A percentile compares a stretch with the other conserved stretches of the same genome.
phyloP scores from a whole-genome alignment of 129 eudicot genomes.

The Escallonia rubra region DNA sequence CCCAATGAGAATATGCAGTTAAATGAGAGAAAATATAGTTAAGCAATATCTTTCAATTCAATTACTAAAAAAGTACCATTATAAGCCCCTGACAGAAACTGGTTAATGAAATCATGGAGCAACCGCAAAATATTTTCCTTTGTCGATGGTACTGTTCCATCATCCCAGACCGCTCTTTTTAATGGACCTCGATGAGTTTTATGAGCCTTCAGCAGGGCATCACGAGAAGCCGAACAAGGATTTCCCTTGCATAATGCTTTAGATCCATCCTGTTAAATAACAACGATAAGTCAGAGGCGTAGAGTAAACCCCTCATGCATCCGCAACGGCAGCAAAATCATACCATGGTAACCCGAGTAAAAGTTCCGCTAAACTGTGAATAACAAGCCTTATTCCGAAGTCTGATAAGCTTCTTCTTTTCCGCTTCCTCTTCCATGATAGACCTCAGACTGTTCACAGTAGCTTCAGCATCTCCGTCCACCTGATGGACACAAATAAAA shows the following conservation, averaged over 20 bases:
- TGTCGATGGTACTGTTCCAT: constrained; percentile 61
- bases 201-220: constrained; percentile 45
- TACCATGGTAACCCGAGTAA: constrained; percentile 82
- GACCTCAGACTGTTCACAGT: constrained; percentile 54
- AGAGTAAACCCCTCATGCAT: constrained; percentile 2
- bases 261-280: constrained; percentile 79
- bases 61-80: constrained; percentile 45
- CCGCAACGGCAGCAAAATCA: constrained; percentile 6
- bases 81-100: constrained; percentile 78
- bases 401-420: constrained; percentile 57
- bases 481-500: constrained; percentile 33
- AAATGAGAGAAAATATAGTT: not conserved
- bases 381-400: constrained; percentile 41
- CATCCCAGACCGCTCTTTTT: constrained; percentile 66
- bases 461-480: constrained; percentile 48
- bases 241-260: constrained; percentile 72
- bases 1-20: constrained; percentile 13
- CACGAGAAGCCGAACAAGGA: constrained; percentile 60
- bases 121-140: constrained; percentile 41
- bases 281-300: constrained; percentile 6
- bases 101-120: constrained; percentile 63
- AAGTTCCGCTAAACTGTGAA: constrained; percentile 70
- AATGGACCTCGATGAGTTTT: constrained; percentile 57
- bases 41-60: constrained; percentile 2
- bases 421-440: constrained; percentile 83